A percentile compares a stretch with the other conserved stretches of the same genome.
Evolutionary conservation across 768 basidiomycete genomes (phyloP).

Genomic region (Russula sp.): DNA sequence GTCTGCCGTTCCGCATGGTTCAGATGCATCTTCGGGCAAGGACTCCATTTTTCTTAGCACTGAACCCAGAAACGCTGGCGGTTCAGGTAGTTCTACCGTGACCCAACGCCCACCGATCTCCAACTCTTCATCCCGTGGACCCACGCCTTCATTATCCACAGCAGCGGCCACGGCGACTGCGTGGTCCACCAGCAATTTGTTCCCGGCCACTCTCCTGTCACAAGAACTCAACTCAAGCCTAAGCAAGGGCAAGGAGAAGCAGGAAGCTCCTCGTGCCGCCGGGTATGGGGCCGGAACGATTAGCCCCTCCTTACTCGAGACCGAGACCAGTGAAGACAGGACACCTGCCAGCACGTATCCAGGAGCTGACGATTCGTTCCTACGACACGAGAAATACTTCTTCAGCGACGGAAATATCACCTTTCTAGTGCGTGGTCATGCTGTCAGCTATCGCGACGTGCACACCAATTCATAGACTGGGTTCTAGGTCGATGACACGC

Average conservation of each 20-base stretch:
- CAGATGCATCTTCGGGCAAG: not conserved
- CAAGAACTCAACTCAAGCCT: not conserved
- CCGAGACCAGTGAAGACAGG: not conserved
- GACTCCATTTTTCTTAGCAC: not conserved
- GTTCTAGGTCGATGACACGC: conserved; percentile 9
- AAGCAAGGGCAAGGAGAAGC: not conserved
- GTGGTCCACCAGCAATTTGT: not conserved
- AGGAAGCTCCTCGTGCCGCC: not conserved
- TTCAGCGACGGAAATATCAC: conserved; percentile 19
- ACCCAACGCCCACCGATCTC: not conserved
- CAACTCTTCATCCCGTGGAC: not conserved
- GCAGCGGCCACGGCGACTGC: not conserved
- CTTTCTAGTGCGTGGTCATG: conserved; percentile 8
- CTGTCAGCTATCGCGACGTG: not conserved
- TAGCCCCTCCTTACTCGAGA: too few species aligned
- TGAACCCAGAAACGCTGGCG: not conserved
- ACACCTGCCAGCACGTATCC: not conserved
- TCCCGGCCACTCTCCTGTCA: not conserved
- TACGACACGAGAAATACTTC: conserved; percentile 15
- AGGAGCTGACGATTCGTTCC: not conserved
- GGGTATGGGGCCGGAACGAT: not conserved
- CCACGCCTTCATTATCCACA: not conserved
- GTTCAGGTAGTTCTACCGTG: not conserved
- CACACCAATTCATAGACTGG: not conserved
- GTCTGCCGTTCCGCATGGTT: not conserved